phyloP scores from a whole-genome alignment of 2,329 filamentous ascomycete genomes.

The Diplodia corticola region DNA sequence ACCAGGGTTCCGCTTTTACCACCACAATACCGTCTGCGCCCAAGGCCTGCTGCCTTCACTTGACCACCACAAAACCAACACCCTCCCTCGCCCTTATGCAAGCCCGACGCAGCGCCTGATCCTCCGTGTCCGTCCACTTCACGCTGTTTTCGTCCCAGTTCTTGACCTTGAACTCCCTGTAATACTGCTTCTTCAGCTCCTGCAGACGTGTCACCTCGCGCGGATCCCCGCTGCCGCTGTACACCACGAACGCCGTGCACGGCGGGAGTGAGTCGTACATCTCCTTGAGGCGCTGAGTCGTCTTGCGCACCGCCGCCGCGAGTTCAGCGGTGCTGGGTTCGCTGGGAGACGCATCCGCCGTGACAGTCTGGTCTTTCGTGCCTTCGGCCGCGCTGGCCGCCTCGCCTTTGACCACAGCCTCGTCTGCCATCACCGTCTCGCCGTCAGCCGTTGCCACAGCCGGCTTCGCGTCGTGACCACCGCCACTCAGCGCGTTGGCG shows the following conservation, averaged over 20 bases:
- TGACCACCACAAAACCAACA: conserved; percentile 60
- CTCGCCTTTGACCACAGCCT: background rate
- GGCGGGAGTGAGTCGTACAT: conserved; percentile 59
- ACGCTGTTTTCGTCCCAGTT: conserved; percentile 65
- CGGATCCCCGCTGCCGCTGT: conserved; percentile 65
- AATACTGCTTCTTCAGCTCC: conserved; percentile 56
- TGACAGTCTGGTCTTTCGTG: background rate
- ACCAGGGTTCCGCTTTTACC: no score
- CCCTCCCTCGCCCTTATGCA: conserved; percentile 59
- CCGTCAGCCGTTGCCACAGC: background rate
- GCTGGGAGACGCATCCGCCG: background rate
- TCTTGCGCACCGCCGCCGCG: conserved; percentile 49
- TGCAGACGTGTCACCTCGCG: conserved; percentile 58
- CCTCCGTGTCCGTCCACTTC: conserved; percentile 65
- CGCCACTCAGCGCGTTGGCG: conserved; percentile 15
- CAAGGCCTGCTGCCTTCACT: conserved; percentile 49
- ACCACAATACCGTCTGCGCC: no score
- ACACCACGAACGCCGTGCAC: conserved; percentile 63
- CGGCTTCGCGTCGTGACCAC: background rate
- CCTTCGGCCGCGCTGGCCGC: background rate
- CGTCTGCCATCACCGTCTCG: background rate
- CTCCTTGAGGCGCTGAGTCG: conserved; percentile 51
- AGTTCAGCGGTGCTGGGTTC: conserved; percentile 36
- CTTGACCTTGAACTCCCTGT: conserved; percentile 58
- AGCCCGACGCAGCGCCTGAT: conserved; percentile 59